Evolutionary conservation across 2,329 filamentous ascomycete species (phyloP).

Genomic region (Lecanosticta acicola): DNA sequence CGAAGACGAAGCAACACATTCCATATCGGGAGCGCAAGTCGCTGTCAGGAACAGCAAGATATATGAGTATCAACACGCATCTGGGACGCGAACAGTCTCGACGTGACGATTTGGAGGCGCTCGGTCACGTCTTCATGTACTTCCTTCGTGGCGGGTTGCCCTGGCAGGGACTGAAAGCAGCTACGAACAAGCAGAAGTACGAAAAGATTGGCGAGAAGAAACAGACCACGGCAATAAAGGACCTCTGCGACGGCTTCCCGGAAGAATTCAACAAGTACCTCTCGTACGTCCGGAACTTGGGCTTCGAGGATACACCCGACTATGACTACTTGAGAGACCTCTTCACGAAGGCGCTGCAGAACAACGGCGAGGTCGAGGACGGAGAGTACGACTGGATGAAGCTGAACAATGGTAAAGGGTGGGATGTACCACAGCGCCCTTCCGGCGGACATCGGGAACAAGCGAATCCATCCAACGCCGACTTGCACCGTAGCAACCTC

Average conservation of each 20-base stretch:
- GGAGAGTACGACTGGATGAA: slow-evolving; percentile 99
- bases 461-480: slow-evolving; percentile 76
- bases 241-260: slow-evolving; percentile 93
- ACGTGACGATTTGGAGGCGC: slow-evolving; percentile 87
- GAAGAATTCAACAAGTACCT: slow-evolving; percentile 98
- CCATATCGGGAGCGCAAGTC: slow-evolving; percentile 96
- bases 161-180: slow-evolving; percentile 54
- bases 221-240: slow-evolving; percentile 94
- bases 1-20: slow-evolving; percentile 98
- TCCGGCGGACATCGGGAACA: slow-evolving; percentile 67
- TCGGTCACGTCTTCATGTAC: slow-evolving; percentile 66
- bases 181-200: slow-evolving; percentile 64
- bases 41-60: slow-evolving; percentile 89
- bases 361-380: slow-evolving; percentile 88
- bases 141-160: slow-evolving; percentile 61
- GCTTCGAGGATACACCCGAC: slow-evolving; percentile 96
- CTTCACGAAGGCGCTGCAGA: slow-evolving; percentile 93
- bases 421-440: slow-evolving; percentile 70
- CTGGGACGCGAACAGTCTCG: slow-evolving; percentile 92
- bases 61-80: slow-evolving; percentile 99
- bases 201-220: slow-evolving; percentile 99
- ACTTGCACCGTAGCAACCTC: slow-evolving; percentile 54
- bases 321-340: slow-evolving; percentile 96
- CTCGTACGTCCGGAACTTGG: slow-evolving; percentile 93
- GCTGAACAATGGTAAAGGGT: slow-evolving; percentile 85